phyloP scores from a whole-genome alignment of 805 yeast species.

The Ogataea siamensis region DNA sequence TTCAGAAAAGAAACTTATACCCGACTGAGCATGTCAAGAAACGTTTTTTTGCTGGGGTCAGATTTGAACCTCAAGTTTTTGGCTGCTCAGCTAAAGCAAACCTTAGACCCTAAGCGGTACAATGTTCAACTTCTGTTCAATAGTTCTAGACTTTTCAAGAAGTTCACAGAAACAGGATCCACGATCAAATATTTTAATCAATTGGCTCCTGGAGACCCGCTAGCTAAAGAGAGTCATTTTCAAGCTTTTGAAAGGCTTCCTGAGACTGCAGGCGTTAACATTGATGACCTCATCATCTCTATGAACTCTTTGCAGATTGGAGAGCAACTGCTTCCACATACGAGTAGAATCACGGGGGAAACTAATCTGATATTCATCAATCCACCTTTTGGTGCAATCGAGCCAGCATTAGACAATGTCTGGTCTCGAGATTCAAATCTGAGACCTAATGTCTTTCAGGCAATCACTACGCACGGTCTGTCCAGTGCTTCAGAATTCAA shows the following conservation, averaged over 20 bases:
- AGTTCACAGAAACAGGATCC: slow-evolving; percentile 13
- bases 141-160: slow-evolving; percentile 8
- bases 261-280: slow-evolving; percentile 3
- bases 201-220: slow-evolving; percentile 14
- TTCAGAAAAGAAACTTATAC: too few relatives aligned
- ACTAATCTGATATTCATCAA: slow-evolving; percentile 28
- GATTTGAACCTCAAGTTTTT: slow-evolving; percentile 21
- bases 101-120: slow-evolving; percentile 3
- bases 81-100: slow-evolving; percentile 20
- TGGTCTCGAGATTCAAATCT: slow-evolving; percentile 3
- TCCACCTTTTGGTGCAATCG: slow-evolving; percentile 23
- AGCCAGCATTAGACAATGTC: slow-evolving; percentile 8
- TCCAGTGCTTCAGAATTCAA: slow-evolving; percentile 19
- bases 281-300: slow-evolving; percentile 17
- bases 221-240: slow-evolving; percentile 4
- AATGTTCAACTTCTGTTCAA: slow-evolving; percentile 13
- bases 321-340: slow-evolving; percentile 8
- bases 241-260: slow-evolving; percentile 6
- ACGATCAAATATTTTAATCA: slow-evolving; percentile 16
- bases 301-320: slow-evolving; percentile 6
- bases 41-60: slow-evolving; percentile 20
- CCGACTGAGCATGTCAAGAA: slow-evolving; percentile 12
- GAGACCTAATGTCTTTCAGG: slow-evolving; percentile 26
- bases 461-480: slow-evolving; percentile 22
- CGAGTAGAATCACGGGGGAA: slow-evolving; percentile 12